These are phyloP conservation scores for Candida coquimbonensis DNA, from an alignment of 805 yeast species.

Conservation along the genomic window DNA sequence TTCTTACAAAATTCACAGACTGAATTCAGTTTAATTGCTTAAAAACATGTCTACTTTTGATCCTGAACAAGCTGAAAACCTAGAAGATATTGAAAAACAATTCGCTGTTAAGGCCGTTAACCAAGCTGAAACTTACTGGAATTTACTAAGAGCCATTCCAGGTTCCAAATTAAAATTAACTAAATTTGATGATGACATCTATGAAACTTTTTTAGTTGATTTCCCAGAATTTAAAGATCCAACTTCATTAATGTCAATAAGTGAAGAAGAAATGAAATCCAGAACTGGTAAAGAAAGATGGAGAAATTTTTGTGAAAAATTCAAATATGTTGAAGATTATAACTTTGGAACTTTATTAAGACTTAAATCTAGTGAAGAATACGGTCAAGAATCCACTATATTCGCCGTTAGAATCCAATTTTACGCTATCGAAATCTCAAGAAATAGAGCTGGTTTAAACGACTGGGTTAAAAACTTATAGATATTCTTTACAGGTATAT, in stretches of 20 bases:
- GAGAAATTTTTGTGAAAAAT: slow-evolving; percentile 80
- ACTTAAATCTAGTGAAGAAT: slow-evolving; percentile 62
- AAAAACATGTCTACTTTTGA: slow-evolving; percentile 37
- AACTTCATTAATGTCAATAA: slow-evolving; percentile 46
- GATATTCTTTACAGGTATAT: too few species aligned
- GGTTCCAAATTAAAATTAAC: slow-evolving; percentile 78
- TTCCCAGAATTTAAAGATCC: slow-evolving; percentile 86
- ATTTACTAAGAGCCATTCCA: slow-evolving; percentile 58
- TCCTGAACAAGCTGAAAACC: slow-evolving; percentile 89
- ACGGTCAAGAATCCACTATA: slow-evolving; percentile 75
- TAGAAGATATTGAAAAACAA: slow-evolving; percentile 94
- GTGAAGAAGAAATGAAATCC: slow-evolving; percentile 79
- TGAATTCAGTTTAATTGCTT: too few species aligned
- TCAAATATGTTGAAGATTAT: slow-evolving; percentile 83
- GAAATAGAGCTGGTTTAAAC: slow-evolving; percentile 85
- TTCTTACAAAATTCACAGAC: neutral
- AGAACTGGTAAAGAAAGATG: slow-evolving; percentile 77
- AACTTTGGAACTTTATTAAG: slow-evolving; percentile 94
- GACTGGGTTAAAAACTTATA: slow-evolving; percentile 59
- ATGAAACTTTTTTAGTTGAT: slow-evolving; percentile 47
- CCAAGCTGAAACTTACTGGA: slow-evolving; percentile 95
- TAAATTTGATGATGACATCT: slow-evolving; percentile 64
- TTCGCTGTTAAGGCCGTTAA: slow-evolving; percentile 96
- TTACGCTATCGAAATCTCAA: slow-evolving; percentile 87
- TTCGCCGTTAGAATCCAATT: slow-evolving; percentile 92